Conservation (phyloP, 768 basidiomycete genomes). For the Mycena belliarum region DNA sequence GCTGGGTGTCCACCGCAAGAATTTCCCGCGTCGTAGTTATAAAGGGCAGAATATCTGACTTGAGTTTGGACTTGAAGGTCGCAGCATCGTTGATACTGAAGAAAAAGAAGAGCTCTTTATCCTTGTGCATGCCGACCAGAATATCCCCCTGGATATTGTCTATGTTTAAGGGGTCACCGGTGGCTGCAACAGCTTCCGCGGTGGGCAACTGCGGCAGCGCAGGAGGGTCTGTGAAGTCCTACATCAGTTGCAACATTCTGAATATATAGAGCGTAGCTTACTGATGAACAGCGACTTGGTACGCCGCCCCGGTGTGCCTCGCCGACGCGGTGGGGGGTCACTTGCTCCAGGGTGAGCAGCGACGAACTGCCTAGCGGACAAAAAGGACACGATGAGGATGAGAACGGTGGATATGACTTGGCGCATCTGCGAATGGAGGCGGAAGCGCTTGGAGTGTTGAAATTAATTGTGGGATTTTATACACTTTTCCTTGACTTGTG, state of each 20-base stretch:
- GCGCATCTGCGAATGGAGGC: conserved; percentile 4
- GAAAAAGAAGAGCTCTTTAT: conserved; percentile 28
- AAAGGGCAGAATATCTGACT: conserved; percentile 20
- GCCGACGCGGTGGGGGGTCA: background rate
- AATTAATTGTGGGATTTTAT: conserved; percentile 9
- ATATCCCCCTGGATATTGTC: conserved; percentile 23
- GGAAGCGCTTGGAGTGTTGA: conserved; percentile 4
- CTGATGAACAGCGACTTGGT: conserved; percentile 20
- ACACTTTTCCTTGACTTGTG: background rate
- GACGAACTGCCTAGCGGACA: conserved; percentile 5
- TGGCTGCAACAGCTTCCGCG: conserved; percentile 11
- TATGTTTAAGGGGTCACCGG: conserved; percentile 7
- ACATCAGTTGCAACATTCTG: background rate
- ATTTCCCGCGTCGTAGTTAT: conserved; percentile 26
- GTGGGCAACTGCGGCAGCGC: conserved; percentile 21
- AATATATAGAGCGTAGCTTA: background rate
- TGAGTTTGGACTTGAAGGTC: conserved; percentile 23
- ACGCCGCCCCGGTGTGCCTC: conserved; percentile 1
- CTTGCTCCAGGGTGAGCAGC: background rate
- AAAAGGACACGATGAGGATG: conserved; percentile 2
- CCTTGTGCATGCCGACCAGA: conserved; percentile 26
- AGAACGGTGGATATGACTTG: conserved; percentile 4
- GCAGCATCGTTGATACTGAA: conserved; percentile 21
- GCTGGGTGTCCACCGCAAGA: conserved; percentile 21
- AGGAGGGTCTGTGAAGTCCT: conserved; percentile 9